Evolutionary conservation across 495 filamentous ascomycete species (phyloP).

Genomic region (Hypomontagnella monticulosa): DNA sequence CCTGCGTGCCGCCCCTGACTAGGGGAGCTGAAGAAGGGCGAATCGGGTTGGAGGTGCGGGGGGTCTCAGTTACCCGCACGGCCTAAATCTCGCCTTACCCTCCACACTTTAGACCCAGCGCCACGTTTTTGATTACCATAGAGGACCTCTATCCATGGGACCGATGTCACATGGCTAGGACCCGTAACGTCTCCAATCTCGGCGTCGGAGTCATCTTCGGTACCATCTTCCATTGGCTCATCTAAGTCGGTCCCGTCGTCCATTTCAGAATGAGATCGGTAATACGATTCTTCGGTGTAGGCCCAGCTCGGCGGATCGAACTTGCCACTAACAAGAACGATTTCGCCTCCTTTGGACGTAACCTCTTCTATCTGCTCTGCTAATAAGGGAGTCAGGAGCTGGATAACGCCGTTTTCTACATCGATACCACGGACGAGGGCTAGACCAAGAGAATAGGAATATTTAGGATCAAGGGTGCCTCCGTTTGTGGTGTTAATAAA

Average conservation of each 20-base stretch:
- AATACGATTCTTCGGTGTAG: slow-evolving; percentile 62
- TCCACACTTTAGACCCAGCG: slow-evolving; percentile 62
- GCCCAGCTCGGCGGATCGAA: slow-evolving; percentile 69
- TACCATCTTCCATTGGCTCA: slow-evolving; percentile 32
- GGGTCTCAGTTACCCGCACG: slow-evolving; percentile 30
- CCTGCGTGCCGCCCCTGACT: background rate
- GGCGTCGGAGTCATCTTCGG: slow-evolving; percentile 17
- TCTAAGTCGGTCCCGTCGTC: slow-evolving; percentile 33
- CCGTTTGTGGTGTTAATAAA: slow-evolving; percentile 53
- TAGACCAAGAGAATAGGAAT: slow-evolving; percentile 58
- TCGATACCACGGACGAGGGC: slow-evolving; percentile 67
- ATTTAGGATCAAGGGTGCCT: slow-evolving; percentile 54
- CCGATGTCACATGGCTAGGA: slow-evolving; percentile 34
- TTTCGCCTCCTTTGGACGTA: slow-evolving; percentile 43
- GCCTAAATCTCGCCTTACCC: slow-evolving; percentile 64
- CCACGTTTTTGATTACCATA: slow-evolving; percentile 58
- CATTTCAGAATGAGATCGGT: slow-evolving; percentile 29
- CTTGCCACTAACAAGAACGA: slow-evolving; percentile 66
- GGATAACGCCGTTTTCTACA: slow-evolving; percentile 51
- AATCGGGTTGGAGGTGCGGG: background rate
- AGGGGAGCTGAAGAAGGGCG: background rate
- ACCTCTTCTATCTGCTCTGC: slow-evolving; percentile 43
- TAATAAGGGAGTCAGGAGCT: slow-evolving; percentile 62
- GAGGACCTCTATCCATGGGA: slow-evolving; percentile 64
- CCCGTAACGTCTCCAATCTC: slow-evolving; percentile 6